These are phyloP conservation scores for Andrographis paniculata DNA, from an alignment of 305 asterid species.

Conservation along the genomic window DNA sequence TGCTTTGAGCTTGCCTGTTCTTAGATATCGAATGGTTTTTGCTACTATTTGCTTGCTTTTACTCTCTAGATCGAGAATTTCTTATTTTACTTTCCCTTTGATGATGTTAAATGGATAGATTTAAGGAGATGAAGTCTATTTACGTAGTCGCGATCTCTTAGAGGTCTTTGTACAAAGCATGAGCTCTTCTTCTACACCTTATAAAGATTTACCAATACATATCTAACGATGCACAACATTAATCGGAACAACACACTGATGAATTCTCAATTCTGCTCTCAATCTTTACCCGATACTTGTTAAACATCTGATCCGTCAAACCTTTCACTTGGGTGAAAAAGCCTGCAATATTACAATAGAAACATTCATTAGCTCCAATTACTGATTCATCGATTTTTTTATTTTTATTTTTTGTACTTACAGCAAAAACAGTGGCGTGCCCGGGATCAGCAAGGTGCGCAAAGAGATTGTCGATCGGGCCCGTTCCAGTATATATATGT, in stretches of 20 bases:
- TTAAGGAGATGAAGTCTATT: slow-evolving; percentile 19
- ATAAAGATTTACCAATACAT: slow-evolving; percentile 26
- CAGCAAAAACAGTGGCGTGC: slow-evolving; percentile 85
- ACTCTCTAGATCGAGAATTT: too few relatives aligned
- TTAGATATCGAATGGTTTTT: neutral
- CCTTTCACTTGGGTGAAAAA: slow-evolving; percentile 65
- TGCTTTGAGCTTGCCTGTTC: neutral
- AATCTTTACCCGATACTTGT: slow-evolving; percentile 19
- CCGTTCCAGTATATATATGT: slow-evolving; percentile 89
- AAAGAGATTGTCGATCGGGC: slow-evolving; percentile 91
- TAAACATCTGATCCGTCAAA: slow-evolving; percentile 13
- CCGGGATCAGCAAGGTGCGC: slow-evolving; percentile 98
- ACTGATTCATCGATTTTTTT: neutral
- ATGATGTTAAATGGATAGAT: slow-evolving; percentile 1
- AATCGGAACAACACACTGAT: slow-evolving; percentile 26
- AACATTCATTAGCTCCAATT: slow-evolving; percentile 14
- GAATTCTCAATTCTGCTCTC: slow-evolving; percentile 14
- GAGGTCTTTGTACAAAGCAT: slow-evolving; percentile 57
- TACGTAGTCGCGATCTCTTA: slow-evolving; percentile 19
- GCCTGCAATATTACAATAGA: slow-evolving; percentile 37
- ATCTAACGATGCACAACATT: slow-evolving; percentile 28
- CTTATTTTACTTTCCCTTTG: too few relatives aligned
- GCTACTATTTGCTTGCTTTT: too few relatives aligned
- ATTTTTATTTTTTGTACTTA: slow-evolving; percentile 36
- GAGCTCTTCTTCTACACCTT: slow-evolving; percentile 36